Conservation (phyloP, 257 asterid species). For the Asclepias syriaca region DNA sequence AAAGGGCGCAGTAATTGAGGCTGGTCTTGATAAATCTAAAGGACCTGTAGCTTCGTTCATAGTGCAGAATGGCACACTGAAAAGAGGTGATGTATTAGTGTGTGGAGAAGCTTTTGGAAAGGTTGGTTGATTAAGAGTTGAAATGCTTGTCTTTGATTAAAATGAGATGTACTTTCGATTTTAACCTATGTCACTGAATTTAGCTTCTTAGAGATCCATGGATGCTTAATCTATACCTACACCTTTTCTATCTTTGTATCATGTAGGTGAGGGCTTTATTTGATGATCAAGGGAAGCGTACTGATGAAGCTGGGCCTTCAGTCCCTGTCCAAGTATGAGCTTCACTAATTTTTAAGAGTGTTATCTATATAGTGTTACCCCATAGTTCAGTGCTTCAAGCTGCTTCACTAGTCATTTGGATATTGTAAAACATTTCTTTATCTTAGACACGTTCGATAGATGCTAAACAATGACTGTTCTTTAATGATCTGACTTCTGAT, state of each 20-base stretch:
- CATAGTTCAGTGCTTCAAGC: not conserved
- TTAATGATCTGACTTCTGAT: conserved; percentile 5
- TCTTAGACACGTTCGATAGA: not conserved
- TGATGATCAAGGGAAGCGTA: conserved; percentile 80
- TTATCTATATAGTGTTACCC: not conserved
- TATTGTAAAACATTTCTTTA: not conserved
- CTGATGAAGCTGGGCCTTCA: conserved; percentile 88
- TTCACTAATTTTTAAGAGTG: not conserved
- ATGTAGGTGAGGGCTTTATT: conserved; percentile 87
- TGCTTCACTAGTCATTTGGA: not conserved
- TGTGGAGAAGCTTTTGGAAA: conserved; percentile 99
- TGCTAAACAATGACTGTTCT: not conserved
- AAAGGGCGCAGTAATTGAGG: conserved; percentile 94
- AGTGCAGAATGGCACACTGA: conserved; percentile 94
- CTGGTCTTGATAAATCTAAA: conserved; percentile 91
- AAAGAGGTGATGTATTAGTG: conserved; percentile 72
- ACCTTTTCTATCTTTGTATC: conserved; percentile 21
- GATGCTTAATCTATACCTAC: conserved; percentile 10
- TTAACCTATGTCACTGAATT: not conserved
- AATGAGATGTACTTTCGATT: conserved; percentile 5
- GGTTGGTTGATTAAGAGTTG: conserved; percentile 48
- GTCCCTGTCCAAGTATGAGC: conserved; percentile 80
- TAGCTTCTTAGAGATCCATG: not conserved
- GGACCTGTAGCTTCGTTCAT: conserved; percentile 94
- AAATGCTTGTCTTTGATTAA: conserved; percentile 5